phyloP scores from a whole-genome alignment of 192 early-diverging fungal genomes.

The Gigaspora rosea region DNA sequence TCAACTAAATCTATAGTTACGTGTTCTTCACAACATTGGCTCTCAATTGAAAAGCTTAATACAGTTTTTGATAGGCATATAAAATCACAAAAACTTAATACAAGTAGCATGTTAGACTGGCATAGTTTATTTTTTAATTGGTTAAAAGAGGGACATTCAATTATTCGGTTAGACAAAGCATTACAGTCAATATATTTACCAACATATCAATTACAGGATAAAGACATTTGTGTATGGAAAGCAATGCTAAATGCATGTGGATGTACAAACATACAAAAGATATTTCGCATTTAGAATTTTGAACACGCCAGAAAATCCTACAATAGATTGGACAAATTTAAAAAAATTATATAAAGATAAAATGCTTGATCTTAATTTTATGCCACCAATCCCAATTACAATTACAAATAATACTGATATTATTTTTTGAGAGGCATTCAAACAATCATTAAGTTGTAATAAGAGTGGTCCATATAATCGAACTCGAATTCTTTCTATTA shows the following conservation, averaged over 20 bases:
- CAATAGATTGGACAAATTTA: neutral
- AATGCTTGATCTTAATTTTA: neutral
- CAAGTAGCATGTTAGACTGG: neutral
- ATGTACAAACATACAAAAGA: slow-evolving; percentile 3
- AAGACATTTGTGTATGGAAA: slow-evolving; percentile 5
- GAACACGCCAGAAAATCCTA: neutral
- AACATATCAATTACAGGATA: slow-evolving; percentile 5
- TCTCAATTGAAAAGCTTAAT: neutral
- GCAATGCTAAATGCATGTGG: neutral
- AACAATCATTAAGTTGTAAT: neutral
- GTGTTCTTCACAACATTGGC: too few relatives aligned
- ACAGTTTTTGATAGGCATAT: neutral
- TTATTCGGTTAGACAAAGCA: neutral
- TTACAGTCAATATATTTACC: too few relatives aligned
- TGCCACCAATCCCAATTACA: neutral
- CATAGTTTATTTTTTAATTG: too few relatives aligned
- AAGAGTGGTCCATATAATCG: neutral
- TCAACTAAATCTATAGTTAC: neutral
- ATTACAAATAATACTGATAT: neutral
- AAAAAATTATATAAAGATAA: slow-evolving; percentile 6
- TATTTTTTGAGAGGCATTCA: neutral
- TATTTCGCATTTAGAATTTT: slow-evolving; percentile 1
- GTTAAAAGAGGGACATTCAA: neutral
- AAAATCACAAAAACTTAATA: neutral
- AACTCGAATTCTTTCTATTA: slow-evolving; percentile 16